Percentiles rank a stretch among this genome's conserved stretches.
phyloP scores from a whole-genome alignment of 192 early-diverging fungal species.

The Hyaloraphidium curvatum region DNA sequence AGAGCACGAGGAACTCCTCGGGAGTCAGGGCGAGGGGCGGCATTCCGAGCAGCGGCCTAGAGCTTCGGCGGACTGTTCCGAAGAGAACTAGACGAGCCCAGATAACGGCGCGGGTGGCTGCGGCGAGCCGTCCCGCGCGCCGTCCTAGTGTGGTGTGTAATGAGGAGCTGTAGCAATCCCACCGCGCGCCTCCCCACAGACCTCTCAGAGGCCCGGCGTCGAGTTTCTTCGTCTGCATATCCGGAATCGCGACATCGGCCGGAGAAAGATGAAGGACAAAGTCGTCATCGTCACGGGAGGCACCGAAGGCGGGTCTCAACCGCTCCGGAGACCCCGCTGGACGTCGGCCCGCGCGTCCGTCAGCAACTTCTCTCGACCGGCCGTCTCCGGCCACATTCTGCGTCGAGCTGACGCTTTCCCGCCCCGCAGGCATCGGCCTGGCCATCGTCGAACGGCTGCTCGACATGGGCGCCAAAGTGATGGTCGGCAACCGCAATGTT shows the following conservation, averaged over 20 bases:
- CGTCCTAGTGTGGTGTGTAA: too few relatives aligned
- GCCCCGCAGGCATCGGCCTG: constrained; percentile 2
- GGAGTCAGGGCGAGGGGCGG: too few relatives aligned
- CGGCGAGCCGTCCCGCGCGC: too few relatives aligned
- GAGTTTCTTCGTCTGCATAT: background rate
- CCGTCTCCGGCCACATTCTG: background rate
- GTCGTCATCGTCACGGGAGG: constrained; percentile 1
- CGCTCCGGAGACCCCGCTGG: background rate
- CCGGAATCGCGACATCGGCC: too few relatives aligned
- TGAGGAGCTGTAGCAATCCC: too few relatives aligned
- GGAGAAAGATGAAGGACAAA: too few relatives aligned
- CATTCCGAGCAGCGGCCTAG: too few relatives aligned
- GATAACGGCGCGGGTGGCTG: too few relatives aligned
- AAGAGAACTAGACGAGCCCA: too few relatives aligned
- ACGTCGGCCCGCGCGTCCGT: background rate
- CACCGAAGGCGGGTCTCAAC: background rate
- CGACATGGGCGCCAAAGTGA: background rate
- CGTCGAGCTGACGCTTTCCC: background rate
- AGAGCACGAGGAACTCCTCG: too few relatives aligned
- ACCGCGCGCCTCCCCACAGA: background rate
- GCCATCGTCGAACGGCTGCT: background rate
- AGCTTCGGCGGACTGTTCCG: too few relatives aligned
- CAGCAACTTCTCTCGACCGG: background rate
- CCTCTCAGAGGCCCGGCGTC: background rate
- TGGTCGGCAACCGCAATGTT: background rate